Percentiles rank a stretch among this genome's conserved stretches.
Evolutionary conservation across 2,329 filamentous ascomycete genomes (phyloP).

Genomic region (Colletotrichum melonis): DNA sequence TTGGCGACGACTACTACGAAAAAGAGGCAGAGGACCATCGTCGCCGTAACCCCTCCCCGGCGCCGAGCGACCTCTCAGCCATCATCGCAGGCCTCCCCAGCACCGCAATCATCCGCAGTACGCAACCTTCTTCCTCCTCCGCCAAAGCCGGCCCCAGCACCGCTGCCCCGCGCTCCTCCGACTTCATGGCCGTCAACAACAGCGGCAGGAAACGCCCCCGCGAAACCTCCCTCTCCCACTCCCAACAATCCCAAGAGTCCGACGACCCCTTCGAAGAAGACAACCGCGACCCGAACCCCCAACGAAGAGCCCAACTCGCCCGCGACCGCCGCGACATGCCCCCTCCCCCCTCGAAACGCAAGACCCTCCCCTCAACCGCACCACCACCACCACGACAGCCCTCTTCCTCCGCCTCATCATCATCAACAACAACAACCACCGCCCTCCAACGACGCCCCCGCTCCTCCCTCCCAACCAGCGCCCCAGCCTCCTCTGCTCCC

Average conservation of each 20-base stretch:
- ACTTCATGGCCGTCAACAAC: conserved; percentile 22
- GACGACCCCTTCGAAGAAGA: conserved; percentile 40
- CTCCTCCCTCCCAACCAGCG: conserved; percentile 18
- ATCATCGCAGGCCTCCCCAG: conserved; percentile 14
- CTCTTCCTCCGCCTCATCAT: neutral
- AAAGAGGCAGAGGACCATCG: neutral
- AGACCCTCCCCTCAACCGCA: conserved; percentile 2
- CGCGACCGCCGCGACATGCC: conserved; percentile 38
- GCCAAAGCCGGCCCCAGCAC: neutral
- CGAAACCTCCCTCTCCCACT: neutral
- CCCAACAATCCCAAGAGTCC: conserved; percentile 11
- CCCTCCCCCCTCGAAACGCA: conserved; percentile 24
- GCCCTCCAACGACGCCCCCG: neutral
- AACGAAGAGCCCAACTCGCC: conserved; percentile 41
- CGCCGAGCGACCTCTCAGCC: neutral
- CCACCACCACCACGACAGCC: neutral
- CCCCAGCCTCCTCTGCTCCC: conserved; percentile 24
- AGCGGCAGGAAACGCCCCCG: conserved; percentile 16
- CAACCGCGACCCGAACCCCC: conserved; percentile 27
- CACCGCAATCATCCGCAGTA: conserved; percentile 1
- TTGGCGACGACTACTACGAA: neutral
- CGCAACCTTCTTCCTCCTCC: neutral
- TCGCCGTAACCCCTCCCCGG: conserved; percentile 1
- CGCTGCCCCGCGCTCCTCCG: neutral
- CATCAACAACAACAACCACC: neutral